A percentile compares a stretch with the other conserved stretches of the same genome.
Evolutionary conservation across 148 eudicot genomes (phyloP).

Genomic region (Chenopodium formosanum): DNA sequence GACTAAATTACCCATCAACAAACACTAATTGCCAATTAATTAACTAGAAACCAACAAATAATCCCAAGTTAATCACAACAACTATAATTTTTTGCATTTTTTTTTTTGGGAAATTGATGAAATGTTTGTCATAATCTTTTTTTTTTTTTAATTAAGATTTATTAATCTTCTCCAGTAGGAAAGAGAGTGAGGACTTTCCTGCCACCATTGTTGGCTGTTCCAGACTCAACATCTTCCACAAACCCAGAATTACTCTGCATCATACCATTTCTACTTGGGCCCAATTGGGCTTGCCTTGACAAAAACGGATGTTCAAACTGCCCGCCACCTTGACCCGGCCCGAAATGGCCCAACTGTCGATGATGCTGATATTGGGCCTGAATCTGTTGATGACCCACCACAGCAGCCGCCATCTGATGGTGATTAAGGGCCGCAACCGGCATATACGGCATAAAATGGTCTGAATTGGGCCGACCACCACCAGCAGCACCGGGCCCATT

Average conservation of each 20-base stretch:
- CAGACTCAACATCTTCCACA: constrained; percentile 71
- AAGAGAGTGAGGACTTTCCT: constrained; percentile 76
- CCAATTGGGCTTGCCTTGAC: constrained; percentile 54
- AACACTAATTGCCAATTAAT: constrained; percentile 17
- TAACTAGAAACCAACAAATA: constrained; percentile 18
- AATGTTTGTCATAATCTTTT: not conserved
- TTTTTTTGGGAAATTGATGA: not conserved
- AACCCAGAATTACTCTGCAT: constrained; percentile 48
- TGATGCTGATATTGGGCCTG: constrained; percentile 46
- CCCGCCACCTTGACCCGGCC: constrained; percentile 35
- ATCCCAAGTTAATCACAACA: constrained; percentile 23
- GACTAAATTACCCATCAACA: constrained; percentile 7
- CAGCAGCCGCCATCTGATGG: constrained; percentile 40
- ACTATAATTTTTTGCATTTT: constrained; percentile 7
- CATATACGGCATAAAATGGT: constrained; percentile 60
- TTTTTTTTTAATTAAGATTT: not conserved
- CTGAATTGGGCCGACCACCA: constrained; percentile 41
- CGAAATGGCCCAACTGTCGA: constrained; percentile 62
- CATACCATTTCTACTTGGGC: constrained; percentile 40
- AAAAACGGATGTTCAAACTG: constrained; percentile 60
- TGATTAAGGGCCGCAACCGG: constrained; percentile 56
- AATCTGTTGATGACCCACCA: constrained; percentile 28
- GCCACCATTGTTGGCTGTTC: constrained; percentile 35
- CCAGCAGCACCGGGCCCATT: constrained; percentile 22
- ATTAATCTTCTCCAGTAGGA: constrained; percentile 69